Base-by-base conservation (phyloP, 805 yeast species). In the Blastobotrys mokoenaii region DNA sequence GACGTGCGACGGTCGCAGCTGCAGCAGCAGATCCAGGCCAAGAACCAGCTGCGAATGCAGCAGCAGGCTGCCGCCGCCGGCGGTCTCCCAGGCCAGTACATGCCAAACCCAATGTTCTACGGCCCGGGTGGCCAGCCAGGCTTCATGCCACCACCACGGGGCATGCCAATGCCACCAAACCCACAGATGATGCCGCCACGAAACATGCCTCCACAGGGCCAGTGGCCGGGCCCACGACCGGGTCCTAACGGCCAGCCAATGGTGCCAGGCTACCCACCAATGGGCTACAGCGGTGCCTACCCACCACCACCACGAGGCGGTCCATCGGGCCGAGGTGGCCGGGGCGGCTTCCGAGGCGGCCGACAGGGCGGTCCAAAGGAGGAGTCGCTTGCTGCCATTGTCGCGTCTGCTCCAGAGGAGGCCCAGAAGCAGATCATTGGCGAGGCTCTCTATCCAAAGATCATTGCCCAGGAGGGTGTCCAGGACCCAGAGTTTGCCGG, bases 371-470 rank as follows among this genome's bases (percentile, higher is more conserved):
- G 46, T 15, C 48, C 54, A 36, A 41, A 46, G 41, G 51, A 49
- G 40, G 53, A 46, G n/a, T 65, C 60, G 46, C 73, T 85, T 55
- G 84, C 84, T 59, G 79, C 79, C 55, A 70, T 82, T 56, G 84
- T 84, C 57, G 79, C 79, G 52, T 69, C 56, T 41, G 62, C 64
- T 22, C 93, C 95, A 64, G 85, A 79, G 63, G 93, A 83, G 65
- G 90, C 85, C 71, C 96, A 88, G 76, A 90, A 90, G 86, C 90
- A 95, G 79, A 78, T 88, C 65, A 79, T 93, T 65, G 98, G 98
- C 72, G 97, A 93, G 77, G 95, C 88, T 65, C 77, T 93, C 64
- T 93, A 90, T 78, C 88, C 94, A 64, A 85, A 81, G 78, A 84
- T 93, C 62, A 80, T 82, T 55, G 80, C 88, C 56, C 80, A 85